Percentiles rank a stretch among this genome's conserved stretches.
Evolutionary conservation across 1,284 basidiomycete species (phyloP).

Genomic region (Cryptococcus wingfieldii): DNA sequence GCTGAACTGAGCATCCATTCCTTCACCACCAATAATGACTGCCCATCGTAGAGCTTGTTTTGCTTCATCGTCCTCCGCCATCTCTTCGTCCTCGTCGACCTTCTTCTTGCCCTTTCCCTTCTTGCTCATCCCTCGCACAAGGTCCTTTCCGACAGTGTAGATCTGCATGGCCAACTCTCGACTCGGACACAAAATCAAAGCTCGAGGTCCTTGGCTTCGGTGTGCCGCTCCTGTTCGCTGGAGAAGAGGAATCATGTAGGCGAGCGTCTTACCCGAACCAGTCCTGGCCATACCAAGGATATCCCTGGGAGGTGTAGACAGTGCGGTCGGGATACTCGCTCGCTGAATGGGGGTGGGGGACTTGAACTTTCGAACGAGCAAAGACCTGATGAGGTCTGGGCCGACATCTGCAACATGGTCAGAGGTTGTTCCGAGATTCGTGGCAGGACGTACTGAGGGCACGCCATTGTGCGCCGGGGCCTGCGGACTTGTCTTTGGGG

Average conservation of each 20-base stretch:
- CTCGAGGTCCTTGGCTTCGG: slow-evolving; percentile 76
- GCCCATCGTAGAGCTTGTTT: slow-evolving; percentile 78
- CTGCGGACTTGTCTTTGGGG: slow-evolving; percentile 4
- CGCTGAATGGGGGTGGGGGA: slow-evolving; percentile 96
- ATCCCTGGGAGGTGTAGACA: slow-evolving; percentile 82
- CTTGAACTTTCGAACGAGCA: slow-evolving; percentile 89
- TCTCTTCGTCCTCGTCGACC: slow-evolving; percentile 51
- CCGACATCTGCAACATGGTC: slow-evolving; percentile 16
- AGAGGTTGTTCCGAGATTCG: not conserved
- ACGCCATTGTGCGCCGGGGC: slow-evolving; percentile 29
- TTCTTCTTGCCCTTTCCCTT: slow-evolving; percentile 54
- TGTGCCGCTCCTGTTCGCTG: slow-evolving; percentile 81
- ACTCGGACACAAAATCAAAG: slow-evolving; percentile 84
- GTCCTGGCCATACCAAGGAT: slow-evolving; percentile 98
- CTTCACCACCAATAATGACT: slow-evolving; percentile 91
- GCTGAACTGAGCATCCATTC: slow-evolving; percentile 93
- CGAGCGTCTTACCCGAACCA: slow-evolving; percentile 95
- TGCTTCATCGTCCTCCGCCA: slow-evolving; percentile 53
- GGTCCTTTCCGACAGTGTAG: slow-evolving; percentile 88
- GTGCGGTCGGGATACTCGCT: slow-evolving; percentile 77
- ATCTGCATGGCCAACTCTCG: slow-evolving; percentile 94
- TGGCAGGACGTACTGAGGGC: slow-evolving; percentile 26
- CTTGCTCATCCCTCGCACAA: slow-evolving; percentile 61
- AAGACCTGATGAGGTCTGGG: slow-evolving; percentile 44
- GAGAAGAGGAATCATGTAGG: slow-evolving; percentile 89